Evolutionary conservation across 2,329 filamentous ascomycete genomes (phyloP).

Genomic region (Hirsutella rhossiliensis): DNA sequence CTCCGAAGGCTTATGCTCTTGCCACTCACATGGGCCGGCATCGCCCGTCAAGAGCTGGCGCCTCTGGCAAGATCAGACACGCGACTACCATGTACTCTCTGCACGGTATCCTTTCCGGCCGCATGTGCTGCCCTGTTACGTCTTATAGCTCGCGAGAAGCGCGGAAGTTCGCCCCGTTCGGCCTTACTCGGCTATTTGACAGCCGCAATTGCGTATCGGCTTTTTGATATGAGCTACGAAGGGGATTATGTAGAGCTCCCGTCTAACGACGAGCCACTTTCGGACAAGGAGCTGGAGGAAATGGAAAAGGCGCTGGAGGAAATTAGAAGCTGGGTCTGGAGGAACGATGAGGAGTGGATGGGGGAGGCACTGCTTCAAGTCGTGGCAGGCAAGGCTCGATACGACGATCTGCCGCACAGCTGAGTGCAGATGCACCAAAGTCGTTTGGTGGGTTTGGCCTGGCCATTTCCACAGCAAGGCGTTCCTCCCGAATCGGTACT

Average conservation of each 20-base stretch:
- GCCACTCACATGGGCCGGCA: constrained; percentile 1
- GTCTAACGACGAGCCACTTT: neutral
- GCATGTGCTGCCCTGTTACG: neutral
- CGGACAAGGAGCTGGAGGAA: neutral
- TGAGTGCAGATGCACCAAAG: too few relatives aligned
- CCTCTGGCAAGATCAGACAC: neutral
- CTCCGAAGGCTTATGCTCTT: neutral
- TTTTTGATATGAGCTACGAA: constrained; percentile 1
- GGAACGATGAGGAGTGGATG: neutral
- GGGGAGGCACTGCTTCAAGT: neutral
- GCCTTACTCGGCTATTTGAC: neutral
- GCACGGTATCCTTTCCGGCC: neutral
- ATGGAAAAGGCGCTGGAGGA: neutral
- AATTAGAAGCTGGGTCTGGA: neutral
- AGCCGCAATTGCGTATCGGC: neutral
- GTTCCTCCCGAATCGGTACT: too few relatives aligned
- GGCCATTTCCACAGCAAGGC: too few relatives aligned
- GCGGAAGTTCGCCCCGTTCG: neutral
- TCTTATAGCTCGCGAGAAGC: neutral
- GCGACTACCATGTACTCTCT: neutral
- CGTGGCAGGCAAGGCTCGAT: neutral
- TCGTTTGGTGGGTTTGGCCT: too few relatives aligned
- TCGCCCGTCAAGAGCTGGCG: neutral
- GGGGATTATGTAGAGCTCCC: neutral
- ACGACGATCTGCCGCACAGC: neutral